Conservation (phyloP, 176 grass and related monocot species). For the Aegilops tauschii region DNA sequence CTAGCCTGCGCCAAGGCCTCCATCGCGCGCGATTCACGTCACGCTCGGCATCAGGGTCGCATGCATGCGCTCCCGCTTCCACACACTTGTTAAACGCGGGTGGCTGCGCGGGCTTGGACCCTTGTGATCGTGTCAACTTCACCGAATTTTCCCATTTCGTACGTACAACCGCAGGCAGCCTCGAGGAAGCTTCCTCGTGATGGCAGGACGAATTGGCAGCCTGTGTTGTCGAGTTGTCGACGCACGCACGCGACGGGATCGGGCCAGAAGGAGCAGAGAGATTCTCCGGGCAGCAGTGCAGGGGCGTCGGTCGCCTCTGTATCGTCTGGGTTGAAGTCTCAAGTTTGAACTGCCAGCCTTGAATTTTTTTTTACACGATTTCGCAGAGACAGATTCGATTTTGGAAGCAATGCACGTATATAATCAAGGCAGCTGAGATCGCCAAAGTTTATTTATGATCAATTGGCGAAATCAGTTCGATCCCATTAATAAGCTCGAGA, state of each 20-base stretch:
- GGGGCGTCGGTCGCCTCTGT: no score
- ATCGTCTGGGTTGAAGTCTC: neutral
- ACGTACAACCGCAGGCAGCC: neutral
- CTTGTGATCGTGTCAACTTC: no score
- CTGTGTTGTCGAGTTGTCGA: neutral
- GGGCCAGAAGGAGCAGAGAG: neutral
- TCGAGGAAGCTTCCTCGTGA: constrained; percentile 26
- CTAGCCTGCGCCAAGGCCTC: no score
- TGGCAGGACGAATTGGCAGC: no score
- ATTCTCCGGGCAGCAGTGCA: neutral
- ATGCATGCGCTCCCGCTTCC: no score
- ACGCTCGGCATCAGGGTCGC: no score
- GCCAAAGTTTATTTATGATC: constrained; percentile 15
- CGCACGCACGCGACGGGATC: neutral
- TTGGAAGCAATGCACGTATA: neutral
- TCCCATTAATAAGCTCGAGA: neutral
- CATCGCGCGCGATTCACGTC: no score
- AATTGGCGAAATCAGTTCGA: neutral
- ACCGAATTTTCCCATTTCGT: no score
- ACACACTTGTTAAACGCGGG: no score
- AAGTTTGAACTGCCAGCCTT: neutral
- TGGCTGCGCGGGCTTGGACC: no score
- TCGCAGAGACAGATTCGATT: neutral
- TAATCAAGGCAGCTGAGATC: neutral
- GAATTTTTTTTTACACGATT: neutral